Conservation (phyloP, 2,329 filamentous ascomycete species). For the Remersonia thermophila region DNA sequence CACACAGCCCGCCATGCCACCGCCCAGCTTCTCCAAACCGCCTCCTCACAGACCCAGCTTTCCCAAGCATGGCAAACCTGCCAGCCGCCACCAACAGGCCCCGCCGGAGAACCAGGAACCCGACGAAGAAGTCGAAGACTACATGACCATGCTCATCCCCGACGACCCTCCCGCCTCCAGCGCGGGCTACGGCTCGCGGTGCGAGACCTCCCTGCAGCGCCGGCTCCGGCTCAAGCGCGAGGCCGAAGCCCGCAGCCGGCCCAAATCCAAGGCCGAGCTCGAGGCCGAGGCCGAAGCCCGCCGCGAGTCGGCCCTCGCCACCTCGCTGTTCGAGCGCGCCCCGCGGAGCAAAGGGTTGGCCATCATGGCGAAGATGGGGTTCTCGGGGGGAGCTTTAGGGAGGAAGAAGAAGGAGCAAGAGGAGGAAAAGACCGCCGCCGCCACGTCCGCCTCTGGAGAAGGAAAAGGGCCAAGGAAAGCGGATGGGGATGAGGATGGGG, state of each 20-base stretch:
- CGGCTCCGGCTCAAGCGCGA: constrained; percentile 43
- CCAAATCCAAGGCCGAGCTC: constrained; percentile 73
- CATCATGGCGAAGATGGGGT: constrained; percentile 97
- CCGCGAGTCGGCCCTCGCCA: constrained; percentile 64
- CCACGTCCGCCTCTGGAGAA: too few species aligned
- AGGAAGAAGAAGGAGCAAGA: constrained; percentile 33
- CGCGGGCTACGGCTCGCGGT: constrained; percentile 28
- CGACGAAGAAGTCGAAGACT: constrained; percentile 87
- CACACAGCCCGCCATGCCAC: too few species aligned
- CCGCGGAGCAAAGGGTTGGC: constrained; percentile 69
- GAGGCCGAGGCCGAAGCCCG: constrained; percentile 59
- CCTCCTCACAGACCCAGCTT: too few species aligned
- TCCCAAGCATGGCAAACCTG: too few species aligned
- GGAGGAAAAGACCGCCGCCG: too few species aligned
- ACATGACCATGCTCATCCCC: constrained; percentile 89
- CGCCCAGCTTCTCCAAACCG: too few species aligned
- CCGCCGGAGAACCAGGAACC: constrained; percentile 1
- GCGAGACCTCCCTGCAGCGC: constrained; percentile 43
- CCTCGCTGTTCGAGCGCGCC: constrained; percentile 50
- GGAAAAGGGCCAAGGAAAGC: too few species aligned
- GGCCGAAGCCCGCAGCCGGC: constrained; percentile 52
- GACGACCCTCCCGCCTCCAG: constrained; percentile 41
- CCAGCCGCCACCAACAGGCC: background rate
- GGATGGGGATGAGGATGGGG: background rate
- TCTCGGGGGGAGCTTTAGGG: constrained; percentile 66